Percentiles rank a stretch among this genome's conserved stretches.
Evolutionary conservation across 2,329 filamentous ascomycete species (phyloP).

Genomic region (Albifimbria verrucaria): DNA sequence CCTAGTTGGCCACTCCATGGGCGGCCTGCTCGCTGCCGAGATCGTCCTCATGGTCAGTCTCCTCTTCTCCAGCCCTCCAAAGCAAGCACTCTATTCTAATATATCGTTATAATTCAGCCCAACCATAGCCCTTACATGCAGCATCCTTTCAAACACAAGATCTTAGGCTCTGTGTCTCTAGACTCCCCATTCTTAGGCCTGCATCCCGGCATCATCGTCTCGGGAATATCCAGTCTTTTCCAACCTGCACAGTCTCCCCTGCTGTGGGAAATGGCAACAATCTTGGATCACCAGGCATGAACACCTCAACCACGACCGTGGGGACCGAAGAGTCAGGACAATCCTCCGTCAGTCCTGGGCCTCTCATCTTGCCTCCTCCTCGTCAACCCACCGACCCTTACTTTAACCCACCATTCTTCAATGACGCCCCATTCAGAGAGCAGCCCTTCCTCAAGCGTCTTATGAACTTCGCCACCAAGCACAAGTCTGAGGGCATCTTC

Average conservation of each 20-base stretch:
- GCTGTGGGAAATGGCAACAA: constrained; percentile 7
- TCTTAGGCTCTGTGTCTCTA: constrained; percentile 77
- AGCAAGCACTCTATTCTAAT: background rate
- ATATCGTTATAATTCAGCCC: constrained; percentile 21
- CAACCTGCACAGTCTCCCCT: constrained; percentile 32
- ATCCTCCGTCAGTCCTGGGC: constrained; percentile 7
- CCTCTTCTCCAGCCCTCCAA: constrained; percentile 1
- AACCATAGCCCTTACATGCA: constrained; percentile 27
- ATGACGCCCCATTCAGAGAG: constrained; percentile 68
- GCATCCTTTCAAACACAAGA: constrained; percentile 63
- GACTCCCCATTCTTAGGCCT: constrained; percentile 87
- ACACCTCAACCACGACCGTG: constrained; percentile 12
- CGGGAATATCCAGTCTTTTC: constrained; percentile 78
- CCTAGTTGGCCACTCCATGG: constrained; percentile 86
- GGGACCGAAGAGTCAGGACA: constrained; percentile 11
- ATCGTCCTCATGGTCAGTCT: constrained; percentile 60
- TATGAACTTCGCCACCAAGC: constrained; percentile 77
- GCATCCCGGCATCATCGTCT: constrained; percentile 82
- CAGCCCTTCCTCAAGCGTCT: constrained; percentile 66
- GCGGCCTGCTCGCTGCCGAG: constrained; percentile 78
- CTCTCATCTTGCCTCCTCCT: constrained; percentile 1
- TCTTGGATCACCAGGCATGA: constrained; percentile 11
- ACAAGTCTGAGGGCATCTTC: constrained; percentile 65
- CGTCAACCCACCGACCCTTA: constrained; percentile 49
- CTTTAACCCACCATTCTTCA: constrained; percentile 73